phyloP scores from a whole-genome alignment of 805 yeast species.

The Teunomyces pallodes region DNA sequence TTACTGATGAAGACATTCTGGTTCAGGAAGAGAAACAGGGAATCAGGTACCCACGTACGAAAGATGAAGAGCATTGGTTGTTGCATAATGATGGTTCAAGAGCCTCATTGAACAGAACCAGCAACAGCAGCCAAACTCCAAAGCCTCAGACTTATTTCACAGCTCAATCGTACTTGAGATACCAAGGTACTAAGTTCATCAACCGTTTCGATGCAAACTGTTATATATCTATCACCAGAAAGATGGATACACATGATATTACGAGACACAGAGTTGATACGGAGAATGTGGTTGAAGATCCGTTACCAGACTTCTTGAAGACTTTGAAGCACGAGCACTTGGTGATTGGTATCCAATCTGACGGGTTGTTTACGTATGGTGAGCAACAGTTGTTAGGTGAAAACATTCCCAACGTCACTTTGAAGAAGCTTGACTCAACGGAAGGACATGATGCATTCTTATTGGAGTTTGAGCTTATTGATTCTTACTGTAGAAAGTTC shows the following conservation, averaged over 20 bases:
- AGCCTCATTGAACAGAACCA: constrained; percentile 9
- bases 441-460: constrained; percentile 98
- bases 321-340: constrained; percentile 72
- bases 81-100: constrained; percentile 83
- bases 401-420: constrained; percentile 62
- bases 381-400: constrained; percentile 87
- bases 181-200: constrained; percentile 90
- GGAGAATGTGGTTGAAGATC: constrained; percentile 31
- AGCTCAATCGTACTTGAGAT: constrained; percentile 91
- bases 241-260: constrained; percentile 92
- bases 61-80: constrained; percentile 73
- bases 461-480: constrained; percentile 81
- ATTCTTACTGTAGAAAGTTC: constrained; percentile 66
- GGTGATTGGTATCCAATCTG: constrained; percentile 86
- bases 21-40: constrained; percentile 17
- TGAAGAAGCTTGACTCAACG: constrained; percentile 79
- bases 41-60: constrained; percentile 42
- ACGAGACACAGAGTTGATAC: constrained; percentile 65
- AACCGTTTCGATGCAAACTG: constrained; percentile 94
- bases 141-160: constrained; percentile 70
- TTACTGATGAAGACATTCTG: not conserved
- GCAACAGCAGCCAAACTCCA: constrained; percentile 14
- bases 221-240: constrained; percentile 89
- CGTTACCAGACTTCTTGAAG: constrained; percentile 50
- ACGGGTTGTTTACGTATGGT: constrained; percentile 86